Conservation (phyloP, 305 asterid species). For the Lippia alba region DNA sequence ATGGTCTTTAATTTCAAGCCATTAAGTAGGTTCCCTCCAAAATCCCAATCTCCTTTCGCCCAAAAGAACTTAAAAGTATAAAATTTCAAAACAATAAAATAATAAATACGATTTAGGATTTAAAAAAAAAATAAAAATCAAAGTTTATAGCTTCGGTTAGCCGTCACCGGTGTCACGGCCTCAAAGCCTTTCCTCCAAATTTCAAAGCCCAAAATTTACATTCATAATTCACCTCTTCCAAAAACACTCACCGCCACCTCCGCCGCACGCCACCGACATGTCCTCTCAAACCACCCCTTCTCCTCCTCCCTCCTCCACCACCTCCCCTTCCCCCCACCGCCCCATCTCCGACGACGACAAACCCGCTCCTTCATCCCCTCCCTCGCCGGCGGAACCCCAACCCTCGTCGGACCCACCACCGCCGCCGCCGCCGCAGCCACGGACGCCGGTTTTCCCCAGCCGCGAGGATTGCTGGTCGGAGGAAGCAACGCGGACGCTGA, state of each 20-base stretch:
- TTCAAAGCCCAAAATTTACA: conserved; percentile 42
- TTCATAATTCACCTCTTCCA: conserved; percentile 23
- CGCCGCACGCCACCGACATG: conserved; percentile 50
- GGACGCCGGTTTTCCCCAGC: conserved; percentile 56
- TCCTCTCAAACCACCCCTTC: conserved; percentile 42
- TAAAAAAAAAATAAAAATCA: not conserved
- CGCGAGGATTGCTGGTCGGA: conserved; percentile 97
- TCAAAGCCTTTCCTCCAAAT: conserved; percentile 38
- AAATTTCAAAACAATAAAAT: not conserved
- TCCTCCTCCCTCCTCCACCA: conserved; percentile 40
- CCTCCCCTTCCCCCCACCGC: conserved; percentile 41
- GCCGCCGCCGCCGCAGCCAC: conserved; percentile 38
- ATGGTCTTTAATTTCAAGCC: not conserved
- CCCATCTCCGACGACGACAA: conserved; percentile 39
- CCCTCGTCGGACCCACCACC: conserved; percentile 31
- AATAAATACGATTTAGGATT: not conserved
- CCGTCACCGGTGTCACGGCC: conserved; percentile 29
- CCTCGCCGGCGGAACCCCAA: conserved; percentile 34
- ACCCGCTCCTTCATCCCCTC: conserved; percentile 40
- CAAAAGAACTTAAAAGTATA: not conserved
- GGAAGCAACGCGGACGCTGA: conserved; percentile 82
- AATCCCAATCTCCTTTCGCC: not conserved
- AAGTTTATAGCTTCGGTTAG: conserved; percentile 6
- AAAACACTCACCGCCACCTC: conserved; percentile 40
- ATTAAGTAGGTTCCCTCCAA: conserved; percentile 15